Percentiles rank a stretch among this genome's conserved stretches.
Conservation (phyloP, 352 stramenopile species). For the Phytophthora pluvialis region DNA sequence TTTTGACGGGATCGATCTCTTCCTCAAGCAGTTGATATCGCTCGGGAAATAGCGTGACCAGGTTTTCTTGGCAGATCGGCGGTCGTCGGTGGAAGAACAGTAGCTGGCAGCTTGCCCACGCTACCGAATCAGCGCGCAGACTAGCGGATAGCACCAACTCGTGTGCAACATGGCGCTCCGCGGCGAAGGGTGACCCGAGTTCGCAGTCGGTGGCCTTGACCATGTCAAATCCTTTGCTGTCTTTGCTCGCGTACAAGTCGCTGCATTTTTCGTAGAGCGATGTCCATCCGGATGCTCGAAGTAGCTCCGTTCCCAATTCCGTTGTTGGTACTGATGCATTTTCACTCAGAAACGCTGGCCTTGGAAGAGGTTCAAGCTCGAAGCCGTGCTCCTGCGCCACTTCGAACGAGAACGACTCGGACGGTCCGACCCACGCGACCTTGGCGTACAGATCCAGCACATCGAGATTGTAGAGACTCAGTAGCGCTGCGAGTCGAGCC, state of each 20-base stretch:
- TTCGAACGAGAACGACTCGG: slow-evolving; percentile 47
- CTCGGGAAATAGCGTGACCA: slow-evolving; percentile 55
- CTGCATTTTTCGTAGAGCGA: slow-evolving; percentile 43
- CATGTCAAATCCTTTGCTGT: slow-evolving; percentile 34
- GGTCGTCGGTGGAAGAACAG: slow-evolving; percentile 57
- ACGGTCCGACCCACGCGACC: slow-evolving; percentile 40
- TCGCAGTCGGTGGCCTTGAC: slow-evolving; percentile 39
- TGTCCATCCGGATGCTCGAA: slow-evolving; percentile 42
- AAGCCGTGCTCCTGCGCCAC: slow-evolving; percentile 31
- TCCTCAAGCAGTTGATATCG: slow-evolving; percentile 49
- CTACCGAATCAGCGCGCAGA: slow-evolving; percentile 56
- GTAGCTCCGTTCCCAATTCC: slow-evolving; percentile 15
- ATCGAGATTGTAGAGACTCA: slow-evolving; percentile 41
- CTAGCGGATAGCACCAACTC: slow-evolving; percentile 52
- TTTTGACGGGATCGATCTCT: slow-evolving; percentile 23
- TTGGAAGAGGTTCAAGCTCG: slow-evolving; percentile 21
- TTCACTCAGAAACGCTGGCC: slow-evolving; percentile 11
- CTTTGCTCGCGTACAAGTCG: slow-evolving; percentile 34
- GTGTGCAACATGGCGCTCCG: slow-evolving; percentile 12
- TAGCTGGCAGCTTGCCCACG: slow-evolving; percentile 64
- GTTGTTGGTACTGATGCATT: slow-evolving; percentile 8
- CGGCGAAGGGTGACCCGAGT: slow-evolving; percentile 11
- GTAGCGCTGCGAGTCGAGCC: slow-evolving; percentile 24
- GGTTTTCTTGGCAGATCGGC: slow-evolving; percentile 59
- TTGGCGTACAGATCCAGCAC: slow-evolving; percentile 46